phyloP scores from a whole-genome alignment of 2,329 filamentous ascomycete species.

The Xylaria digitata region DNA sequence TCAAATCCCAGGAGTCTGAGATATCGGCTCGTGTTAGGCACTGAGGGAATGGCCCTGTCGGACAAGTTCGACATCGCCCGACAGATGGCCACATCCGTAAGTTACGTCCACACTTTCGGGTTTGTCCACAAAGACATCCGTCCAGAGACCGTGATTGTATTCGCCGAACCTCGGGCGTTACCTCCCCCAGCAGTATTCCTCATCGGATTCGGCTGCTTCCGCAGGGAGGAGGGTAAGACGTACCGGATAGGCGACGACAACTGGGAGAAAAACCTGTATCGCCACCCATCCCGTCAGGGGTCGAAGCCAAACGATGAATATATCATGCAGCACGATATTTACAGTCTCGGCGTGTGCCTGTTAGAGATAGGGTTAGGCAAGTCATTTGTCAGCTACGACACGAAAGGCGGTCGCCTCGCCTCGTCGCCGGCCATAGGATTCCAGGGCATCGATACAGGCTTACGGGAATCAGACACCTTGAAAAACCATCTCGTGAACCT shows the following conservation, averaged over 20 bases:
- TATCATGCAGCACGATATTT: no score
- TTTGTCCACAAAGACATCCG: no score
- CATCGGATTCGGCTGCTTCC: constrained; percentile 15
- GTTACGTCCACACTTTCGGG: no score
- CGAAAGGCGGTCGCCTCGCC: neutral
- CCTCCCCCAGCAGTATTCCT: no score
- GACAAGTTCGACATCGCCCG: no score
- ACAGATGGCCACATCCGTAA: no score
- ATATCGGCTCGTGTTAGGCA: no score
- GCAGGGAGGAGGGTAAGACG: constrained; percentile 20
- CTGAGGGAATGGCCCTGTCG: no score
- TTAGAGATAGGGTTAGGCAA: constrained; percentile 61
- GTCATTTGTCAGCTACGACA: constrained; percentile 38
- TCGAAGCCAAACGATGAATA: constrained; percentile 6
- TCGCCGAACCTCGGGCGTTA: no score
- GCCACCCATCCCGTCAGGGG: constrained; percentile 37
- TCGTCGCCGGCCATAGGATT: neutral
- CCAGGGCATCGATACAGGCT: neutral
- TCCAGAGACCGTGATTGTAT: no score
- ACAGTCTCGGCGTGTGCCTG: constrained; percentile 60
- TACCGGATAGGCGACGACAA: constrained; percentile 26
- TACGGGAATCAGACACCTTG: neutral
- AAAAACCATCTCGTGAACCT: constrained; percentile 7
- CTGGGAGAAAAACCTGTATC: constrained; percentile 38
- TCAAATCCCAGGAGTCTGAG: no score